phyloP scores from a whole-genome alignment of 345 rosid genomes.

The Citrus reticulata region DNA sequence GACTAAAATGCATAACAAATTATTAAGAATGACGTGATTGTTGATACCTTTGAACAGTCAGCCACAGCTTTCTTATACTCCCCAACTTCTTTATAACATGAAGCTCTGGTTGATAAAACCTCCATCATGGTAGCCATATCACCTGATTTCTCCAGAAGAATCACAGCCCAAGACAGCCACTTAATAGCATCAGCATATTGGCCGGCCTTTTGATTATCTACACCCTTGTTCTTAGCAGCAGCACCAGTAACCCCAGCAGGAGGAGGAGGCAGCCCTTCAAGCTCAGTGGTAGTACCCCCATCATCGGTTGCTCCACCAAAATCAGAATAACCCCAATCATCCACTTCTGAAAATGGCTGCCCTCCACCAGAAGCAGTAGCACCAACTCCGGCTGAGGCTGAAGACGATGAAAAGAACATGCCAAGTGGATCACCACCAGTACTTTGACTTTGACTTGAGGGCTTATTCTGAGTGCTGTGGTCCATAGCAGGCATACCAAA shows the following conservation, averaged over 20 bases:
- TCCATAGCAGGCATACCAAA: conserved; percentile 52
- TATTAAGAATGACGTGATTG: background rate
- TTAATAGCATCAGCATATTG: conserved; percentile 97
- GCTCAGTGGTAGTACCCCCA: conserved; percentile 70
- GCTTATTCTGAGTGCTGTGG: conserved; percentile 39
- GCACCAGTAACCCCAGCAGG: conserved; percentile 80
- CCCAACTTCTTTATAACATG: conserved; percentile 98
- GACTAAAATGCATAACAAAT: background rate
- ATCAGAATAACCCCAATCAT: conserved; percentile 79
- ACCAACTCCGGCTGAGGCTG: conserved; percentile 36
- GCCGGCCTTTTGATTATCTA: conserved; percentile 84
- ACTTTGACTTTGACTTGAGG: conserved; percentile 35
- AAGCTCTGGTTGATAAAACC: conserved; percentile 83
- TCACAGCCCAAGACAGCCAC: conserved; percentile 97
- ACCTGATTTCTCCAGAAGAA: conserved; percentile 74
- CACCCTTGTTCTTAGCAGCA: conserved; percentile 79
- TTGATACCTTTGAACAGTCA: conserved; percentile 82
- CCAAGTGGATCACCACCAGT: conserved; percentile 55
- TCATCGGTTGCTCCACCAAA: conserved; percentile 57
- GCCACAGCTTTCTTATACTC: conserved; percentile 98
- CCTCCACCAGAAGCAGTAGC: conserved; percentile 35
- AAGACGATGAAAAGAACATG: conserved; percentile 49
- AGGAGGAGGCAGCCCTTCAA: conserved; percentile 96
- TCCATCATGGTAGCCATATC: conserved; percentile 50
- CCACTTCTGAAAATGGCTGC: conserved; percentile 50